Evolutionary conservation across 306 rosid species (phyloP).

Genomic region (Mucuna pruriens): DNA sequence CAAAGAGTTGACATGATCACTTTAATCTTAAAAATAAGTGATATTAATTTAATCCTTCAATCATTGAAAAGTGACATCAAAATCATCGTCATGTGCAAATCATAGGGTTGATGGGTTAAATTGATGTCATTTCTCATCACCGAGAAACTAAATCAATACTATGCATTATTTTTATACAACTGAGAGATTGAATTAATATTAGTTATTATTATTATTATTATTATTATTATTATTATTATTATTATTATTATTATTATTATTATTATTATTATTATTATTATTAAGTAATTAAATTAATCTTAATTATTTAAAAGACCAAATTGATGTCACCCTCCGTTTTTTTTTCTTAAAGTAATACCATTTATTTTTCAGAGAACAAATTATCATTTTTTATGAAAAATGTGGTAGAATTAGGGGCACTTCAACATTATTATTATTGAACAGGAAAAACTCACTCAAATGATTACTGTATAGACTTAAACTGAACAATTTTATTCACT

Average conservation of each 20-base stretch:
- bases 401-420: too few species aligned
- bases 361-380: background rate
- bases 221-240: too few species aligned
- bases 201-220: background rate
- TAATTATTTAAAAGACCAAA: background rate
- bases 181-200: background rate
- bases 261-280: background rate
- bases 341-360: background rate
- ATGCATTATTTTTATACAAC: too few species aligned
- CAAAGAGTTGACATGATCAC: background rate
- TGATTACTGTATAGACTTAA: too few species aligned
- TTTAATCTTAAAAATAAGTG: background rate
- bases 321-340: background rate
- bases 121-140: background rate
- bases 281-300: background rate
- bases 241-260: too few species aligned
- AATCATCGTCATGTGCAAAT: background rate
- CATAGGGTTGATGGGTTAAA: background rate
- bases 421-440: too few species aligned
- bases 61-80: background rate
- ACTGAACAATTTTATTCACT: too few species aligned
- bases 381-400: too few species aligned
- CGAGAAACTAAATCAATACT: background rate
- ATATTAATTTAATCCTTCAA: background rate
- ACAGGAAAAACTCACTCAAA: too few species aligned